Evolutionary conservation across 768 basidiomycete genomes (phyloP).

Genomic region (Rickenella mellea): DNA sequence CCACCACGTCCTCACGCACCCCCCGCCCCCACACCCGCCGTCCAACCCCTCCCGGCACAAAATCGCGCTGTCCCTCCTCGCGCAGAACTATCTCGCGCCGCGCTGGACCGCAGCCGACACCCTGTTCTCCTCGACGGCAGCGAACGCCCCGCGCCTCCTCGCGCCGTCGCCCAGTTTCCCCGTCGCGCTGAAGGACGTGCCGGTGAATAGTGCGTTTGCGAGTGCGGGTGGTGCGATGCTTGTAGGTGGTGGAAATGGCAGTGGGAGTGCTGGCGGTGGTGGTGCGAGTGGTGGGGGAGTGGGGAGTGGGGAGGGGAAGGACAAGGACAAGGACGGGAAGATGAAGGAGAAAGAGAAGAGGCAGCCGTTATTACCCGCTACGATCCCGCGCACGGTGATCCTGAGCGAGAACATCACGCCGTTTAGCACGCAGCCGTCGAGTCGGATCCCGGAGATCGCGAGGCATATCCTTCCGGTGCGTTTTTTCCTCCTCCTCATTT

Average conservation of each 20-base stretch:
- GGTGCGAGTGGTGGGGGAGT: too few species aligned
- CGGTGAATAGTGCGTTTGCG: constrained; percentile 13
- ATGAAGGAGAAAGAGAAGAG: constrained; percentile 46
- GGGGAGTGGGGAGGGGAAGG: constrained; percentile 37
- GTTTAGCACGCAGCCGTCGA: constrained; percentile 52
- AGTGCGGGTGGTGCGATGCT: too few species aligned
- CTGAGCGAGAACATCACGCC: constrained; percentile 48
- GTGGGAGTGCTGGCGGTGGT: too few species aligned
- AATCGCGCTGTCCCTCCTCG: constrained; percentile 63
- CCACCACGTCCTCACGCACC: constrained; percentile 70
- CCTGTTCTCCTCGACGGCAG: constrained; percentile 47
- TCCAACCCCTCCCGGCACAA: constrained; percentile 60
- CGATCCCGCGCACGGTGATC: constrained; percentile 29
- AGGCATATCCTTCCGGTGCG: constrained; percentile 59
- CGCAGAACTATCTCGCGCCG: constrained; percentile 42
- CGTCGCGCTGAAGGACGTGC: constrained; percentile 29
- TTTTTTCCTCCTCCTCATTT: constrained; percentile 5
- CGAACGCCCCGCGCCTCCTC: constrained; percentile 52
- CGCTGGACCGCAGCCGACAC: constrained; percentile 67
- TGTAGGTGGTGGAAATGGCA: too few species aligned
- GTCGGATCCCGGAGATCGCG: constrained; percentile 59
- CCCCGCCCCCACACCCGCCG: constrained; percentile 37
- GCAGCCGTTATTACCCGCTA: constrained; percentile 30
- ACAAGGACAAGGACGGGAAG: too few species aligned
- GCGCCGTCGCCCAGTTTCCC: constrained; percentile 62